Evolutionary conservation across 768 basidiomycete species (phyloP).

Genomic region (Russula vinacea): DNA sequence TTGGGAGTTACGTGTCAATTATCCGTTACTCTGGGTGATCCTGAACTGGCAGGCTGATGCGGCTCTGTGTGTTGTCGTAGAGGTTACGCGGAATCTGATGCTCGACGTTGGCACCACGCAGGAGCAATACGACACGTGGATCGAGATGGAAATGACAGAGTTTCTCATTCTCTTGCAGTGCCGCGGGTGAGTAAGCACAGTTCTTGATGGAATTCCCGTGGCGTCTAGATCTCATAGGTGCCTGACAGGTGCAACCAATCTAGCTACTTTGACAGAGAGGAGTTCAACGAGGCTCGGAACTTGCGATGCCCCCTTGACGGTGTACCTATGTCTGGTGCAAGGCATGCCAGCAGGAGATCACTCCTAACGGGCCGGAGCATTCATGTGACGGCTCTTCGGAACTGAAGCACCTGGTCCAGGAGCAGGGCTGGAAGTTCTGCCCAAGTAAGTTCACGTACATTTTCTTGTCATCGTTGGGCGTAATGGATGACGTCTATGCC

Average conservation of each 20-base stretch:
- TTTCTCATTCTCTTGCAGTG: constrained; percentile 49
- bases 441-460: constrained; percentile 31
- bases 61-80: background rate
- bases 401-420: constrained; percentile 34
- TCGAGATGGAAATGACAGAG: constrained; percentile 49
- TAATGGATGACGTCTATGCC: background rate
- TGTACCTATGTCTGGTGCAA: constrained; percentile 38
- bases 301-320: constrained; percentile 34
- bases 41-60: background rate
- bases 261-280: constrained; percentile 33
- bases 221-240: background rate
- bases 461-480: background rate
- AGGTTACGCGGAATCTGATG: constrained; percentile 34
- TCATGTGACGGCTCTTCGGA: constrained; percentile 39
- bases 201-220: background rate
- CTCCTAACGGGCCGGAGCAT: constrained; percentile 30
- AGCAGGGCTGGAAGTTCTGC: constrained; percentile 38
- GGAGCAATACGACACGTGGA: constrained; percentile 41
- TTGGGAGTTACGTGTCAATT: constrained; percentile 36
- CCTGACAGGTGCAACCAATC: constrained; percentile 26
- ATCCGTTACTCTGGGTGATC: background rate
- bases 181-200: constrained; percentile 40
- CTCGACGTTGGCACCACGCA: constrained; percentile 46
- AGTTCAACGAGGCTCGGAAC: constrained; percentile 30
- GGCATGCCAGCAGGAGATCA: constrained; percentile 34